phyloP scores from a whole-genome alignment of 805 yeast genomes.

The Starmerella apicola region DNA sequence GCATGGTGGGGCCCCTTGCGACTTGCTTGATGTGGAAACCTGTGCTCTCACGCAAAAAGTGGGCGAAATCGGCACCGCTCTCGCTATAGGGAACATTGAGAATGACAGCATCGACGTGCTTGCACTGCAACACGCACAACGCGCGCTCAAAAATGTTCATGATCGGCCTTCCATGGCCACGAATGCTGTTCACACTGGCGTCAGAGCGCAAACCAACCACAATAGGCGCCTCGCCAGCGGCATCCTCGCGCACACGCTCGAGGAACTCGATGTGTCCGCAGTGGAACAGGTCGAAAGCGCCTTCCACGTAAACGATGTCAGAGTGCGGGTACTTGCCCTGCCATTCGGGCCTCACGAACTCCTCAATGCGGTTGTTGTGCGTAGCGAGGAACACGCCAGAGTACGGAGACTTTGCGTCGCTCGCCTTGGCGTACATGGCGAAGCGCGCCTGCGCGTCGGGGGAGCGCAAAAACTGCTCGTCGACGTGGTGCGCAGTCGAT shows the following conservation, averaged over 20 bases:
- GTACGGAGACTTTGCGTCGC: constrained; percentile 17
- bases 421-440: constrained; percentile 18
- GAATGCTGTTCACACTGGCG: constrained; percentile 38
- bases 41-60: constrained; percentile 23
- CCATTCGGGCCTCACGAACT: constrained; percentile 12
- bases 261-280: constrained; percentile 83
- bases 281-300: constrained; percentile 84
- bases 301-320: constrained; percentile 43
- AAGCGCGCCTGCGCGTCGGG: constrained; percentile 14
- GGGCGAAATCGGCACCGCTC: constrained; percentile 35
- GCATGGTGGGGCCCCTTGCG: constrained; percentile 7
- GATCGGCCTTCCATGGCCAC: constrained; percentile 61
- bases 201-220: constrained; percentile 62
- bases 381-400: constrained; percentile 18
- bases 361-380: neutral
- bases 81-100: constrained; percentile 49
- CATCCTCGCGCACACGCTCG: constrained; percentile 34
- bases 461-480: constrained; percentile 14
- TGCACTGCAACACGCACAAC: constrained; percentile 78
- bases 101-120: constrained; percentile 66
- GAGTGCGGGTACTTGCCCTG: constrained; percentile 21
- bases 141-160: constrained; percentile 83
- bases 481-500: constrained; percentile 45
- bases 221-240: constrained; percentile 35
- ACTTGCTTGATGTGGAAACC: neutral